Conservation (phyloP, 139 green algal species). For the Micractinium sp. region DNA sequence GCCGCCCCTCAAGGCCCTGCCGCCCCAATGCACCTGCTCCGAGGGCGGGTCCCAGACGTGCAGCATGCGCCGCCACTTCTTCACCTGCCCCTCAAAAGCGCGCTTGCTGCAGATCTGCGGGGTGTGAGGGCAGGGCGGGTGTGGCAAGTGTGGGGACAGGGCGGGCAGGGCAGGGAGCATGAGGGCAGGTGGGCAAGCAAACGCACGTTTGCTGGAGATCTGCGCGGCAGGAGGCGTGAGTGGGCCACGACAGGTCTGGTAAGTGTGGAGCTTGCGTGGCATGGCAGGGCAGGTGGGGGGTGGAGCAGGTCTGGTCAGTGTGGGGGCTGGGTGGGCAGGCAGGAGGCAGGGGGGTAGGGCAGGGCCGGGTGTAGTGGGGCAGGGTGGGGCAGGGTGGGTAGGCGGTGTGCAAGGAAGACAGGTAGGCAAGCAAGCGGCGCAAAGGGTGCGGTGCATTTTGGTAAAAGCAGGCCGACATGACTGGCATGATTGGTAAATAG, state of each 20-base stretch:
- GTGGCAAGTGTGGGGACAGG: too few relatives aligned
- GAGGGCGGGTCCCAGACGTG: conserved; percentile 52
- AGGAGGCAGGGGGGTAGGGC: neutral
- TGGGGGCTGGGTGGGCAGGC: neutral
- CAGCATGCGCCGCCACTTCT: conserved; percentile 60
- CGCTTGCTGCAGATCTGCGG: conserved; percentile 58
- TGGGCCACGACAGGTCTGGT: neutral
- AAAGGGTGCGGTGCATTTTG: too few relatives aligned
- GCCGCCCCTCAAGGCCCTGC: neutral
- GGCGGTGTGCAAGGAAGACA: too few relatives aligned
- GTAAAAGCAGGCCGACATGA: too few relatives aligned
- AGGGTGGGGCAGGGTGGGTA: too few relatives aligned
- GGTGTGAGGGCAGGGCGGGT: neutral
- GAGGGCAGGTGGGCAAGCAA: neutral
- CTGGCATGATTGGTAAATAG: too few relatives aligned
- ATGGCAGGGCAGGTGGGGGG: neutral
- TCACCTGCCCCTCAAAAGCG: conserved; percentile 61
- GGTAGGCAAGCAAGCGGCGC: too few relatives aligned
- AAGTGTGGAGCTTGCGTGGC: neutral
- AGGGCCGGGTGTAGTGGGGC: too few relatives aligned
- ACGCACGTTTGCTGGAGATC: neutral
- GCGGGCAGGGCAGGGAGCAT: neutral
- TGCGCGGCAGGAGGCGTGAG: too few relatives aligned
- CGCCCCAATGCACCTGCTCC: conserved; percentile 2
- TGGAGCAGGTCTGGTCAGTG: neutral